phyloP scores from a whole-genome alignment of 2,329 filamentous ascomycete species.

The Aspergillus awamori region DNA sequence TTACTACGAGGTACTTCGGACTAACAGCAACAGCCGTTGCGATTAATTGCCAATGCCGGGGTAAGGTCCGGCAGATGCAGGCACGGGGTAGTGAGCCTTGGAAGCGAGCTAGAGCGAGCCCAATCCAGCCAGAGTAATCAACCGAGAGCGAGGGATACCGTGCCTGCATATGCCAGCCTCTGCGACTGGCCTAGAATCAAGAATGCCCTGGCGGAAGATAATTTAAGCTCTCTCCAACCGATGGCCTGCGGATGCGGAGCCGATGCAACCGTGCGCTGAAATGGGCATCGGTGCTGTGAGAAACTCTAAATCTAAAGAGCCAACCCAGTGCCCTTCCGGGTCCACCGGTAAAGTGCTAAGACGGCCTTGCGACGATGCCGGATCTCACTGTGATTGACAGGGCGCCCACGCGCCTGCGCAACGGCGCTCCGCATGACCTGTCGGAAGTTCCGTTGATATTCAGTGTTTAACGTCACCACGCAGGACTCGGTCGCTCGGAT shows the following conservation, averaged over 20 bases:
- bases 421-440: constrained; percentile 93
- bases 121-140: background rate
- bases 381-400: constrained; percentile 83
- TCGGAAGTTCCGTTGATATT: constrained; percentile 94
- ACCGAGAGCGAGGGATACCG: background rate
- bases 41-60: background rate
- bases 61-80: background rate
- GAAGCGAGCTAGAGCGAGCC: background rate
- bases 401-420: constrained; percentile 80
- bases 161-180: constrained; percentile 6
- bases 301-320: constrained; percentile 50
- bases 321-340: constrained; percentile 83
- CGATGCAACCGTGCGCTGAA: background rate
- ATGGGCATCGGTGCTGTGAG: background rate
- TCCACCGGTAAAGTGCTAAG: constrained; percentile 85
- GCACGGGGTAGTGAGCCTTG: background rate
- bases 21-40: background rate
- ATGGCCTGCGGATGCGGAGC: background rate
- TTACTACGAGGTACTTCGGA: background rate
- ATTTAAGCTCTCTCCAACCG: constrained; percentile 4
- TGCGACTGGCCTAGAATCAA: constrained; percentile 1
- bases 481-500: constrained; percentile 90
- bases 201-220: background rate
- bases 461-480: constrained; percentile 86
- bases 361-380: constrained; percentile 82